These are phyloP conservation scores for Ambrosiella xylebori DNA, from an alignment of 2,329 filamentous ascomycete genomes.

Conservation along the genomic window DNA sequence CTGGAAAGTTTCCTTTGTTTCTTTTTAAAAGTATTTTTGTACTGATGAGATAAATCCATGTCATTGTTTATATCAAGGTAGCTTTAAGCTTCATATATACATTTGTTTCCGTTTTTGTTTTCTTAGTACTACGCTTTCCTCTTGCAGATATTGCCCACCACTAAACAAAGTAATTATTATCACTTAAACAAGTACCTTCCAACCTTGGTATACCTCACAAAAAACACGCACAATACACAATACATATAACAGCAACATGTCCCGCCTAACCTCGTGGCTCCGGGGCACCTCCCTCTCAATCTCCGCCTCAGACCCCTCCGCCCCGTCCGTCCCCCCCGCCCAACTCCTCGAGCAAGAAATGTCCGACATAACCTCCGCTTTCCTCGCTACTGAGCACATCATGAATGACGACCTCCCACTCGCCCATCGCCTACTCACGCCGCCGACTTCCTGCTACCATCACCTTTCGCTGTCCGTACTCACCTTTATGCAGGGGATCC, in stretches of 20 bases:
- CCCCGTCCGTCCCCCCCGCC: slow-evolving; percentile 12
- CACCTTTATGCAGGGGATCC: slow-evolving; percentile 66
- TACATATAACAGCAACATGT: slow-evolving; percentile 21
- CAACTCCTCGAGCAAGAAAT: slow-evolving; percentile 27
- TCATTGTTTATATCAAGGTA: too few relatives aligned
- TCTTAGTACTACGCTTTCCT: too few relatives aligned
- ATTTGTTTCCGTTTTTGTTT: too few relatives aligned
- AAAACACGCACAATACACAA: background rate
- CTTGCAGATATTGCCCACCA: too few relatives aligned
- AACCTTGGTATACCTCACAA: background rate
- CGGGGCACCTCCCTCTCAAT: slow-evolving; percentile 19
- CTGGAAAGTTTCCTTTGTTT: too few relatives aligned
- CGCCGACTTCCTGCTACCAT: slow-evolving; percentile 66
- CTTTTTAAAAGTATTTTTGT: too few relatives aligned
- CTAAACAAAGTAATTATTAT: too few relatives aligned
- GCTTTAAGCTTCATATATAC: too few relatives aligned
- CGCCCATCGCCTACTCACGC: slow-evolving; percentile 57
- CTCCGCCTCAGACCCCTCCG: slow-evolving; percentile 18
- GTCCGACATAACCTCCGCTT: slow-evolving; percentile 40
- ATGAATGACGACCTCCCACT: slow-evolving; percentile 82
- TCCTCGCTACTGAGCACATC: slow-evolving; percentile 51
- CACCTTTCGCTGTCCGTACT: slow-evolving; percentile 66
- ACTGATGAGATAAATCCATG: too few relatives aligned
- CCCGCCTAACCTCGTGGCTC: slow-evolving; percentile 34
- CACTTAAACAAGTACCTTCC: background rate